These are phyloP conservation scores for Talaromyces islandicus DNA, from an alignment of 2,329 filamentous ascomycete genomes.

Conservation along the genomic window DNA sequence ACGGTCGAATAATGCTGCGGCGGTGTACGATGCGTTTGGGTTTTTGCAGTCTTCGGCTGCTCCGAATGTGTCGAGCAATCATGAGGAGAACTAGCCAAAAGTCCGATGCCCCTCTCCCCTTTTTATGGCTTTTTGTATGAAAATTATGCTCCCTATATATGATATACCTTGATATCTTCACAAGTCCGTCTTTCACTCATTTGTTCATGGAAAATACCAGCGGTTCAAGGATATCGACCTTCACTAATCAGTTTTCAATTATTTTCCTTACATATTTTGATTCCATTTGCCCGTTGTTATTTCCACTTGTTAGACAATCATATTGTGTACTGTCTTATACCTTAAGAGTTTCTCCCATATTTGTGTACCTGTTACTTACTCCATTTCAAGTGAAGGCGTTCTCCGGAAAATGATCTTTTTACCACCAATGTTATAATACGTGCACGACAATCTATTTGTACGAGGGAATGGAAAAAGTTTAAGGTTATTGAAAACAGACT, in stretches of 20 bases:
- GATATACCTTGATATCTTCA: background rate
- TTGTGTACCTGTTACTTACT: too few species aligned
- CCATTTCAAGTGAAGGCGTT: too few species aligned
- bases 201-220: background rate
- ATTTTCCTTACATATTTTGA: background rate
- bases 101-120: too few species aligned
- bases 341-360: background rate
- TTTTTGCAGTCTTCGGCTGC: background rate
- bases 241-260: background rate
- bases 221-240: background rate
- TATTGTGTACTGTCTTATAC: background rate
- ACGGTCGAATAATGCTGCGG: background rate
- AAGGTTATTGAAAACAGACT: background rate
- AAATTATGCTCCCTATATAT: background rate
- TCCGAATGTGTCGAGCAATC: background rate
- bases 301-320: background rate
- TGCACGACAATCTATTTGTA: background rate
- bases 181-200: background rate
- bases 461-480: background rate
- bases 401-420: background rate
- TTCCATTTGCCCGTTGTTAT: background rate
- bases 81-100: background rate
- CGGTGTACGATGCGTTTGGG: background rate
- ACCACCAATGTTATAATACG: background rate
- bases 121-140: too few species aligned